Evolutionary conservation across 148 eudicot genomes (phyloP).

Genomic region (Vaccinium macrocarpon): DNA sequence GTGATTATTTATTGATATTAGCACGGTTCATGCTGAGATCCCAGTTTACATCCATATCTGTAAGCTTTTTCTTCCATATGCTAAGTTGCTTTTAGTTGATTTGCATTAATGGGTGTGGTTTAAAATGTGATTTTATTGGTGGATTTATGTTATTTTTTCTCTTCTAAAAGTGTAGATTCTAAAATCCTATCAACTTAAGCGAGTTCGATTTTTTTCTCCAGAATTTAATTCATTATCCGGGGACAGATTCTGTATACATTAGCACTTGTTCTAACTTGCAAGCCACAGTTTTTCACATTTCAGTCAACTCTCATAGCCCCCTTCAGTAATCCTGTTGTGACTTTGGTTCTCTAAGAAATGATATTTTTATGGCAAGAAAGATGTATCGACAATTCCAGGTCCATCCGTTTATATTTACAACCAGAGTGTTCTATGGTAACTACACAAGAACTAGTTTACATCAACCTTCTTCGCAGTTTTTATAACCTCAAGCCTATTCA

Average conservation of each 20-base stretch:
- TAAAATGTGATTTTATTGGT: not conserved
- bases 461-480: too few species aligned
- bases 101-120: not conserved
- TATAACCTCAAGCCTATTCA: too few species aligned
- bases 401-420: not conserved
- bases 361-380: not conserved
- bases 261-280: not conserved
- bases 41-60: not conserved
- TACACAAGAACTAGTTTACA: not conserved
- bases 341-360: not conserved
- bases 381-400: not conserved
- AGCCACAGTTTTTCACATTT: not conserved
- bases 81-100: not conserved
- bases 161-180: not conserved
- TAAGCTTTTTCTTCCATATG: slow-evolving; percentile 6
- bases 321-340: not conserved
- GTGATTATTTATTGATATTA: not conserved
- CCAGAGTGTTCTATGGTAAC: not conserved
- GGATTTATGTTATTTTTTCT: not conserved
- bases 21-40: not conserved
- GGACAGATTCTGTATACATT: not conserved
- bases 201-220: not conserved
- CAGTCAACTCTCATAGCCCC: not conserved
- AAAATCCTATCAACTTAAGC: not conserved
- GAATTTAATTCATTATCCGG: not conserved